phyloP scores from a whole-genome alignment of 164 flowering plant genomes.

The Vitis cinerea region DNA sequence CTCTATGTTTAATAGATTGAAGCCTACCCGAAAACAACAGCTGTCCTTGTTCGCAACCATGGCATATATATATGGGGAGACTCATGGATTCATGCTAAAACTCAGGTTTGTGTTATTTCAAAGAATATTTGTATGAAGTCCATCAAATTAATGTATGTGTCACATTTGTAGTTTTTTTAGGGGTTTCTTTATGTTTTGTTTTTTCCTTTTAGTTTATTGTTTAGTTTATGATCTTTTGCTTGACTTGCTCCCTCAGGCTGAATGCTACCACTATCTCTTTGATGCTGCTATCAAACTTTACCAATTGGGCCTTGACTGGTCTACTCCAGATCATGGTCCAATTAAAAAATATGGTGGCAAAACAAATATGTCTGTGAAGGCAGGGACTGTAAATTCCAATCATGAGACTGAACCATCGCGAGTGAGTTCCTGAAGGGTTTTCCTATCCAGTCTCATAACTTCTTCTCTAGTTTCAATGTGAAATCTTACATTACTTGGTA shows the following conservation, averaged over 20 bases:
- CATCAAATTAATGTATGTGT: neutral
- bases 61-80: slow-evolving; percentile 98
- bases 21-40: slow-evolving; percentile 96
- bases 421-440: slow-evolving; percentile 35
- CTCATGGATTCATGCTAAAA: slow-evolving; percentile 96
- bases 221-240: neutral
- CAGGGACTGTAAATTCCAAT: slow-evolving; percentile 25
- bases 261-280: slow-evolving; percentile 88
- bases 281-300: slow-evolving; percentile 94
- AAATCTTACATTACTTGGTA: neutral
- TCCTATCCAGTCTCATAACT: neutral
- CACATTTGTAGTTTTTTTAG: too few relatives aligned
- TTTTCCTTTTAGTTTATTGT: neutral
- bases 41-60: slow-evolving; percentile 98
- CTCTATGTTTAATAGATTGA: slow-evolving; percentile 54
- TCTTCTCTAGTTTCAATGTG: neutral
- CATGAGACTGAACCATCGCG: slow-evolving; percentile 21
- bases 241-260: slow-evolving; percentile 56
- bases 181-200: too few relatives aligned
- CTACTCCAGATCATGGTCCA: slow-evolving; percentile 74
- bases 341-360: slow-evolving; percentile 26
- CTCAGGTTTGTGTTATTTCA: slow-evolving; percentile 64
- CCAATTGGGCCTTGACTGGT: slow-evolving; percentile 76
- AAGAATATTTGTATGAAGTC: neutral
- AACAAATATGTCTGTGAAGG: slow-evolving; percentile 29